These are phyloP conservation scores for Colletotrichum karsti DNA, from an alignment of 2,329 filamentous ascomycete species.

Conservation along the genomic window DNA sequence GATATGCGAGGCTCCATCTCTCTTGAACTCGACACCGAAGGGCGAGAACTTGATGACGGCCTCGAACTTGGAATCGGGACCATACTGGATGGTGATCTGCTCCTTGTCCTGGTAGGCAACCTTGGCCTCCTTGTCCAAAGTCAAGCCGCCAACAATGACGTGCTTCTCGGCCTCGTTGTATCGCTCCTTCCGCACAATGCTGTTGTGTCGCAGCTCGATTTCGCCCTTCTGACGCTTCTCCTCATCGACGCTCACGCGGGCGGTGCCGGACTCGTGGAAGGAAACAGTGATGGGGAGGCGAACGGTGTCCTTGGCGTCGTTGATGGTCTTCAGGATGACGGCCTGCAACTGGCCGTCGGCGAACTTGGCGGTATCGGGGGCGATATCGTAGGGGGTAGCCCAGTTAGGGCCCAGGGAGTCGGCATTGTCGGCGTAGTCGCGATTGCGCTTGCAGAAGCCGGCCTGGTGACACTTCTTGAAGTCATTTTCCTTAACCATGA, in stretches of 20 bases:
- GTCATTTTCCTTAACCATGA: constrained; percentile 90
- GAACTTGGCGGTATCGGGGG: constrained; percentile 76
- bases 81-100: constrained; percentile 82
- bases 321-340: constrained; percentile 81
- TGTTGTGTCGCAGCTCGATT: constrained; percentile 86
- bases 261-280: constrained; percentile 89
- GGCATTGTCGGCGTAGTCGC: constrained; percentile 85
- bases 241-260: constrained; percentile 89
- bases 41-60: constrained; percentile 85
- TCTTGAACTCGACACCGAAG: constrained; percentile 86
- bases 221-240: constrained; percentile 89
- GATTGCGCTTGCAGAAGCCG: constrained; percentile 96
- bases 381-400: constrained; percentile 82
- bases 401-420: constrained; percentile 71
- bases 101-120: constrained; percentile 71
- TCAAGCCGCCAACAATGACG: constrained; percentile 84
- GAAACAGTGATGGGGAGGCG: constrained; percentile 84
- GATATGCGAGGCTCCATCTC: constrained; percentile 83
- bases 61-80: constrained; percentile 78
- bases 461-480: constrained; percentile 98
- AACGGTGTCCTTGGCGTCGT: constrained; percentile 71
- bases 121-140: constrained; percentile 75
- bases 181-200: constrained; percentile 85
- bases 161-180: constrained; percentile 93
- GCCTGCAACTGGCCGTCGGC: constrained; percentile 83